Conservation (phyloP, 2,329 filamentous ascomycete genomes). For the Allantophomopsis cytisporea region DNA sequence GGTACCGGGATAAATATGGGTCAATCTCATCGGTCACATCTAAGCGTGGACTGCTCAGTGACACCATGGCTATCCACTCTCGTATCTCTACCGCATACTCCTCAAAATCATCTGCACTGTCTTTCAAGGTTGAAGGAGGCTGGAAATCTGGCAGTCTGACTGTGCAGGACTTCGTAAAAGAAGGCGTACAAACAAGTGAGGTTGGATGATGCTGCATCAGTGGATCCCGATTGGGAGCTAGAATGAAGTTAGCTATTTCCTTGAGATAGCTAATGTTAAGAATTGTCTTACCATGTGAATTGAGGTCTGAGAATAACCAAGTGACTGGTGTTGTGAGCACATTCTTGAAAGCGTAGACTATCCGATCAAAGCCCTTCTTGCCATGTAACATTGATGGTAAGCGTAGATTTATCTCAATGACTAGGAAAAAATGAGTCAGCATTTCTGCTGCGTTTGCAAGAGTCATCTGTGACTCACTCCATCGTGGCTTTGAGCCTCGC, state of each 20-base stretch:
- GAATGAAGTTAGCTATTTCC: too few species aligned
- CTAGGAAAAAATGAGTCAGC: constrained; percentile 24
- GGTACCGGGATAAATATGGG: constrained; percentile 55
- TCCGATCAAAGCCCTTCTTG: constrained; percentile 68
- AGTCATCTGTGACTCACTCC: constrained; percentile 37
- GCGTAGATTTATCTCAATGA: constrained; percentile 65
- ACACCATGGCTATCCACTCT: constrained; percentile 63
- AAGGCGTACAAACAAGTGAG: constrained; percentile 22
- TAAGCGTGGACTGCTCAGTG: constrained; percentile 52
- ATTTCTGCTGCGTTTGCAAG: background rate
- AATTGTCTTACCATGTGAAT: constrained; percentile 25
- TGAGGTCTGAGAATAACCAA: constrained; percentile 68
- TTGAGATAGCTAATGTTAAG: too few species aligned
- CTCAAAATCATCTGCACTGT: constrained; percentile 36
- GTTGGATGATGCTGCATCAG: constrained; percentile 29
- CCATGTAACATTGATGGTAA: constrained; percentile 66
- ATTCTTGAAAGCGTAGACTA: constrained; percentile 67
- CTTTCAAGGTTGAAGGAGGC: constrained; percentile 11
- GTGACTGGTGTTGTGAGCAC: constrained; percentile 53
- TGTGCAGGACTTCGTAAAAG: constrained; percentile 15
- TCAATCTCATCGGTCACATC: constrained; percentile 44
- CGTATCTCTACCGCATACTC: constrained; percentile 51
- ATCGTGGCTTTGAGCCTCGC: constrained; percentile 53
- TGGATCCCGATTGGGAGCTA: constrained; percentile 21
- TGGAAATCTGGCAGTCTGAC: constrained; percentile 14